phyloP scores from a whole-genome alignment of 2,329 filamentous ascomycete genomes.

The Trichophyton mentagrophytes region DNA sequence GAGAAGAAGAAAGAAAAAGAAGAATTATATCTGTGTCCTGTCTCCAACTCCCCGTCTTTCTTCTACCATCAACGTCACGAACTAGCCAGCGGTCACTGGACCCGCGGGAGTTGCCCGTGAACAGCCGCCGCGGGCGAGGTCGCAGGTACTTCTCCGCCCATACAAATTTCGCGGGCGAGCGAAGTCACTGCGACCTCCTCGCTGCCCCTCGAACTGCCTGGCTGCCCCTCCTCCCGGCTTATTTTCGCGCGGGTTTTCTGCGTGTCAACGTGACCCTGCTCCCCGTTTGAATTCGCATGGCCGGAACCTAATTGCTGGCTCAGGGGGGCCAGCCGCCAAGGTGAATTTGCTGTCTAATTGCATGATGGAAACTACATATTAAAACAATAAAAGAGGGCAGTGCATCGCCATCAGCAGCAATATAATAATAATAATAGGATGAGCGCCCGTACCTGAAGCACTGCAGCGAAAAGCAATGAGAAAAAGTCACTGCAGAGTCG shows the following conservation, averaged over 20 bases:
- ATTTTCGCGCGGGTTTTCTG: slow-evolving; percentile 1
- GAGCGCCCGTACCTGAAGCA: not conserved
- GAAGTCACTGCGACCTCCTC: not conserved
- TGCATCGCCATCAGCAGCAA: too few relatives aligned
- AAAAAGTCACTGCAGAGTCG: not conserved
- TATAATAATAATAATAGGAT: too few relatives aligned
- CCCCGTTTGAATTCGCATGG: not conserved
- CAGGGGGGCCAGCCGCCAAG: not conserved
- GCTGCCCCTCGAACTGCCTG: not conserved
- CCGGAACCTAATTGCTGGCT: not conserved
- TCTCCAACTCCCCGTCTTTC: too few relatives aligned
- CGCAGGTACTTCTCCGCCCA: not conserved
- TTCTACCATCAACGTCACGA: not conserved
- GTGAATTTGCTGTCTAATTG: not conserved
- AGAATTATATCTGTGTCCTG: not conserved
- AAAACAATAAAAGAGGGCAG: not conserved
- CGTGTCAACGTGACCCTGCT: not conserved
- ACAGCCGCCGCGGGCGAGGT: not conserved
- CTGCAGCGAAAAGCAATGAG: not conserved
- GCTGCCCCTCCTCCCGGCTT: not conserved
- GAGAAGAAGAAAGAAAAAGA: not conserved
- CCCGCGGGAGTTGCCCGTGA: not conserved
- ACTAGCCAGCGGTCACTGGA: not conserved
- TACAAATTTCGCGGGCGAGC: not conserved
- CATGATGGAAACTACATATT: not conserved